Evolutionary conservation across 2,329 filamentous ascomycete species (phyloP).

Genomic region (Colletotrichum sp.): DNA sequence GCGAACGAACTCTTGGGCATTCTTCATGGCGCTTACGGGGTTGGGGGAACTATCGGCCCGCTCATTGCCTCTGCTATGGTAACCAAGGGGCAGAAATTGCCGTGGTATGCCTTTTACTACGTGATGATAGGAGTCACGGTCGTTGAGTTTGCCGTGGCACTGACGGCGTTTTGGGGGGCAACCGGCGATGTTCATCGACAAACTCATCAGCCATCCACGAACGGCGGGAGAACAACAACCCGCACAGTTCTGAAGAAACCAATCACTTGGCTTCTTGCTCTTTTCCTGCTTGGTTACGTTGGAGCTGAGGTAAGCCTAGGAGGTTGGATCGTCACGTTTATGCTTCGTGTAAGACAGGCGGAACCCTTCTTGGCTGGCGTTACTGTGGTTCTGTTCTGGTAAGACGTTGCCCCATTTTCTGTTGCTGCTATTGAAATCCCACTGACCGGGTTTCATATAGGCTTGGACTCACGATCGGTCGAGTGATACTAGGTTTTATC

Average conservation of each 20-base stretch:
- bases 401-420: constrained; percentile 58
- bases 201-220: constrained; percentile 30
- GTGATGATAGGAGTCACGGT: constrained; percentile 68
- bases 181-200: constrained; percentile 62
- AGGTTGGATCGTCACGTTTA: constrained; percentile 84
- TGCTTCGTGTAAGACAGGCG: constrained; percentile 76
- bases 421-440: constrained; percentile 57
- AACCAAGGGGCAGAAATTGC: constrained; percentile 56
- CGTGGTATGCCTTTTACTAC: constrained; percentile 80
- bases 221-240: constrained; percentile 45
- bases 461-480: constrained; percentile 79
- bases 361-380: constrained; percentile 75
- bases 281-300: constrained; percentile 81
- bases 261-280: constrained; percentile 73
- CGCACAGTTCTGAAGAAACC: constrained; percentile 47
- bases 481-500: constrained; percentile 76
- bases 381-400: constrained; percentile 79
- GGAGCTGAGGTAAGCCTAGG: constrained; percentile 78
- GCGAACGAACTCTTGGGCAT: constrained; percentile 77
- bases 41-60: constrained; percentile 73
- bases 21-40: constrained; percentile 73
- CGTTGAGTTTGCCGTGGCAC: constrained; percentile 58
- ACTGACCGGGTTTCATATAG: background rate
- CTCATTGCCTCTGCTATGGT: constrained; percentile 77
- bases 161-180: constrained; percentile 67